These are phyloP conservation scores for Aspergillus nanangensis DNA, from an alignment of 495 filamentous ascomycete species.

Conservation along the genomic window DNA sequence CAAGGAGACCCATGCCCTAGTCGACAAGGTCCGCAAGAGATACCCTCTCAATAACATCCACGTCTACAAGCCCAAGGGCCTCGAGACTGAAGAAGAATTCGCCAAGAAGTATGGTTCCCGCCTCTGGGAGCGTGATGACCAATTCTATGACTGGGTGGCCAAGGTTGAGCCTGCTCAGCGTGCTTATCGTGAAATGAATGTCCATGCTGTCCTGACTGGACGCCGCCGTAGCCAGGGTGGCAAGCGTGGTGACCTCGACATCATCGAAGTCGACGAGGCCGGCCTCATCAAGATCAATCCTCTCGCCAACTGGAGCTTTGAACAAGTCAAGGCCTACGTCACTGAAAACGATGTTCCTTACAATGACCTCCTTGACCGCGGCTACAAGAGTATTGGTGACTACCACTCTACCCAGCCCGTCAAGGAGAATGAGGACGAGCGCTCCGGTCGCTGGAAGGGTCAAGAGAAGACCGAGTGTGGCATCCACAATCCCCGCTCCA, in stretches of 20 bases:
- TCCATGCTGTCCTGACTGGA: slow-evolving; percentile 92
- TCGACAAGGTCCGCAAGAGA: slow-evolving; percentile 67
- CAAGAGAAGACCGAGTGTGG: slow-evolving; percentile 94
- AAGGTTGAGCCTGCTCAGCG: slow-evolving; percentile 97
- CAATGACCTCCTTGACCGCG: slow-evolving; percentile 82
- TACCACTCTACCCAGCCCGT: slow-evolving; percentile 96
- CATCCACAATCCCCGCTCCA: slow-evolving; percentile 93
- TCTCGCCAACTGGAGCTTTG: slow-evolving; percentile 92
- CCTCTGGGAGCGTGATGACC: slow-evolving; percentile 80
- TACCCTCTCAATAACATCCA: slow-evolving; percentile 81
- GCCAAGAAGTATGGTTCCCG: slow-evolving; percentile 73
- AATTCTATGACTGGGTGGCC: slow-evolving; percentile 93
- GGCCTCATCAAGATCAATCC: slow-evolving; percentile 98
- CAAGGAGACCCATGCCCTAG: slow-evolving; percentile 76
- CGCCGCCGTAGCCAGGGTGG: slow-evolving; percentile 90
- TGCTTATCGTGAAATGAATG: slow-evolving; percentile 81
- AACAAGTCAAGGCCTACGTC: slow-evolving; percentile 84
- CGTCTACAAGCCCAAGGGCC: slow-evolving; percentile 78
- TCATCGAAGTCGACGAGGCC: slow-evolving; percentile 89
- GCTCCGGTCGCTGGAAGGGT: slow-evolving; percentile 96
- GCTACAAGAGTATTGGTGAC: slow-evolving; percentile 96
- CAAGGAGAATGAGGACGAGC: slow-evolving; percentile 86
- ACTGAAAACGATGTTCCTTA: slow-evolving; percentile 84
- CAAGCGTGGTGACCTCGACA: slow-evolving; percentile 79
- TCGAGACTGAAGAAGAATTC: slow-evolving; percentile 68